phyloP scores from a whole-genome alignment of 2,329 filamentous ascomycete species.

The Claviceps sp. region DNA sequence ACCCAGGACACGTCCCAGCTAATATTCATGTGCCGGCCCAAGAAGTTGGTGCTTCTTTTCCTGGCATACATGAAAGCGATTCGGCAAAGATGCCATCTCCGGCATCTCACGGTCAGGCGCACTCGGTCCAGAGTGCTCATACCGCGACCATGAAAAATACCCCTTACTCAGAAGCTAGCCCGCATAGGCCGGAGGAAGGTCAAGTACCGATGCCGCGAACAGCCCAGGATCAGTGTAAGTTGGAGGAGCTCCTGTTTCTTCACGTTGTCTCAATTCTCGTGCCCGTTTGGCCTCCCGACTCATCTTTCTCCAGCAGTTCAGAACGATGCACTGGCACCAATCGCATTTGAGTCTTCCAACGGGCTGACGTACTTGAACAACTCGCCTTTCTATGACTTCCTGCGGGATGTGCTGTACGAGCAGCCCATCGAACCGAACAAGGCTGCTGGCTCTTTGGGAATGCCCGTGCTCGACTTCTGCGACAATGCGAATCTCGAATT shows the following conservation, averaged over 20 bases:
- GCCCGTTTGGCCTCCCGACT: neutral
- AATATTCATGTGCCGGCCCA: constrained; percentile 15
- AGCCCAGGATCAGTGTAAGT: constrained; percentile 17
- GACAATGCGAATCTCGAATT: constrained; percentile 36
- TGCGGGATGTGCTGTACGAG: constrained; percentile 38
- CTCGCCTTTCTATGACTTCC: constrained; percentile 35
- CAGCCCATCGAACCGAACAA: constrained; percentile 24
- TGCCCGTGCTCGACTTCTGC: constrained; percentile 36
- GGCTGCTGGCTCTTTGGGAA: constrained; percentile 25
- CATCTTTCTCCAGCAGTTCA: constrained; percentile 1
- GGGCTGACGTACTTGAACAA: constrained; percentile 18
- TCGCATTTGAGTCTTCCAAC: neutral
- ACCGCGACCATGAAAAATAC: constrained; percentile 13
- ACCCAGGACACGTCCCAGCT: constrained; percentile 26
- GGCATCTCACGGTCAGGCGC: constrained; percentile 11
- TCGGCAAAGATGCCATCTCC: constrained; percentile 10
- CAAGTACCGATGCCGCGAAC: constrained; percentile 23
- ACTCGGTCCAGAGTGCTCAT: constrained; percentile 1
- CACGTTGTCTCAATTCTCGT: neutral
- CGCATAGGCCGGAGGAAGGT: constrained; percentile 18
- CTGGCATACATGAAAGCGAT: neutral
- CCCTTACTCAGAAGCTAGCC: constrained; percentile 12
- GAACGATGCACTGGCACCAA: constrained; percentile 1
- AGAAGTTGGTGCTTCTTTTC: constrained; percentile 6
- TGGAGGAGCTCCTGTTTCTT: neutral